Conservation (phyloP, 805 yeast species). For the Cyberlindnera galapagoensis region DNA sequence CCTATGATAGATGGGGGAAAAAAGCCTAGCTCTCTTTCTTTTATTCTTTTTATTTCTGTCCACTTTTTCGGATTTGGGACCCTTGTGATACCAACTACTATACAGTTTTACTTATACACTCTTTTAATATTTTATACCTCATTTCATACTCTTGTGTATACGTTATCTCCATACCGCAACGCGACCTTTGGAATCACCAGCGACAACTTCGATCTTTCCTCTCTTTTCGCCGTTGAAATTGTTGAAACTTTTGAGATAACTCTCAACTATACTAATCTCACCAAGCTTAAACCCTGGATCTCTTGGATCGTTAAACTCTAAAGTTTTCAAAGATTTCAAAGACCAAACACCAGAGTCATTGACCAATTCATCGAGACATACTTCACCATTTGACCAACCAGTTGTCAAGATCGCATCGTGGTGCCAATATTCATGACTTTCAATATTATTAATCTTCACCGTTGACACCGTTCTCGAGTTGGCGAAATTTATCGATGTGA, state of each 20-base stretch:
- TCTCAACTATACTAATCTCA: constrained; percentile 27
- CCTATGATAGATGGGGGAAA: constrained; percentile 55
- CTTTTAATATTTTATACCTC: no score
- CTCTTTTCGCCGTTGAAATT: constrained; percentile 30
- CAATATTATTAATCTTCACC: constrained; percentile 20
- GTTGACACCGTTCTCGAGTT: constrained; percentile 22
- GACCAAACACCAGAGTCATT: constrained; percentile 22
- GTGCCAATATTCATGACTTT: constrained; percentile 33
- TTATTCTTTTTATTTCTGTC: not conserved
- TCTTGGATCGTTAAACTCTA: constrained; percentile 18
- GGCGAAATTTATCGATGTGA: constrained; percentile 26
- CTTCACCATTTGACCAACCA: constrained; percentile 29
- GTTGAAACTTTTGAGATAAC: constrained; percentile 26
- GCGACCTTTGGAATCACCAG: constrained; percentile 50
- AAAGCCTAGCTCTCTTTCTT: constrained; percentile 2
- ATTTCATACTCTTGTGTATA: not conserved
- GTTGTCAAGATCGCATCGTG: constrained; percentile 29
- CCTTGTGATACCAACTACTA: no score
- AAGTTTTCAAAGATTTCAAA: constrained; percentile 15
- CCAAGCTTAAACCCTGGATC: constrained; percentile 12
- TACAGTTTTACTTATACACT: no score
- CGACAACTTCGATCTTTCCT: constrained; percentile 38
- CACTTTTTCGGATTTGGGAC: no score
- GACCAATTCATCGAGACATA: constrained; percentile 27
- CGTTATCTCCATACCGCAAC: constrained; percentile 40